Evolutionary conservation across 139 green algal genomes (phyloP).

Genomic region (Chlorella sp.): DNA sequence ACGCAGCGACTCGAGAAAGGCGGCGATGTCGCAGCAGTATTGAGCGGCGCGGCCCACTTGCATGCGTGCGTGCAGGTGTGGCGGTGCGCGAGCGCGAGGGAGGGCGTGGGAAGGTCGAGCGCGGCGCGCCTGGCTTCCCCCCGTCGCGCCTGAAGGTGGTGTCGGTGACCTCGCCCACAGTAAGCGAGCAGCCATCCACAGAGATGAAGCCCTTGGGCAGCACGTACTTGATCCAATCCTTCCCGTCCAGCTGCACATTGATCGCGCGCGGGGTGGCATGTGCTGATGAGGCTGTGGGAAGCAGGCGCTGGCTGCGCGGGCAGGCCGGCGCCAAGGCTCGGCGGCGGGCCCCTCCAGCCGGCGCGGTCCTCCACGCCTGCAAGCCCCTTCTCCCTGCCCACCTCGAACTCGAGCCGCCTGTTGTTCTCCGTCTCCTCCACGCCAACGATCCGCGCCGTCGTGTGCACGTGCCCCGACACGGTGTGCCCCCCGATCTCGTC

Average conservation of each 20-base stretch:
- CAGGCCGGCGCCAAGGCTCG: too few species aligned
- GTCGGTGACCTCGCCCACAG: conserved; percentile 62
- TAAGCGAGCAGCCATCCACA: conserved; percentile 93
- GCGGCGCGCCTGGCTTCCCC: too few species aligned
- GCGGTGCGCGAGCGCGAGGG: too few species aligned
- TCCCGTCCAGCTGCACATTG: conserved; percentile 41
- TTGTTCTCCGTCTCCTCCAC: conserved; percentile 80
- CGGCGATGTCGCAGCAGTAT: too few species aligned
- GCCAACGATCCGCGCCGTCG: conserved; percentile 53
- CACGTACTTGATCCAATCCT: conserved; percentile 90
- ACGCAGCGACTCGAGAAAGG: too few species aligned
- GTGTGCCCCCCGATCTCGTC: conserved; percentile 97
- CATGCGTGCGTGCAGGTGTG: too few species aligned
- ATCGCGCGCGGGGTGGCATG: background rate
- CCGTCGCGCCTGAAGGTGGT: conserved; percentile 82
- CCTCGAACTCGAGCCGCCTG: conserved; percentile 67
- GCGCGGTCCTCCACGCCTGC: too few species aligned
- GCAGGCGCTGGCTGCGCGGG: too few species aligned
- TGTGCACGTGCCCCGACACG: conserved; percentile 90
- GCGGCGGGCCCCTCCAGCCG: too few species aligned
- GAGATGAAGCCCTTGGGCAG: conserved; percentile 94
- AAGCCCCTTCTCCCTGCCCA: too few species aligned
- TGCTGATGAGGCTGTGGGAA: background rate
- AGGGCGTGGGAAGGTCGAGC: too few species aligned
- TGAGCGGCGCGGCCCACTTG: too few species aligned